Percentiles rank a stretch among this genome's conserved stretches.
phyloP scores from a whole-genome alignment of 169 alveolate species.

The Toxoplasma gondii region DNA sequence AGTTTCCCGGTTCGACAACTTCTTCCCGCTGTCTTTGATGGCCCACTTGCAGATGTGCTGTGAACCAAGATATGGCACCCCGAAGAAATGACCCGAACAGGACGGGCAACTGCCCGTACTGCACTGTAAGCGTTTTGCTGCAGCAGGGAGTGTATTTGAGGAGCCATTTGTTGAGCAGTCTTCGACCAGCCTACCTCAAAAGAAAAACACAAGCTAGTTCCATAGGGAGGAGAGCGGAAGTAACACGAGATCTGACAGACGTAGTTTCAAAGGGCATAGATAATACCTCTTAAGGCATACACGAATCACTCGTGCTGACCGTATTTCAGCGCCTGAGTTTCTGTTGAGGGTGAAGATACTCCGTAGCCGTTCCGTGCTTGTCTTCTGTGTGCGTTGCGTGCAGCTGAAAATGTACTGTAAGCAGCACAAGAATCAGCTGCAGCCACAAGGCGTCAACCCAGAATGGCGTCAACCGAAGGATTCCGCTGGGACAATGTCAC shows the following conservation, averaged over 20 bases:
- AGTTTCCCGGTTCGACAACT: not conserved
- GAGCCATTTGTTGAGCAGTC: not conserved
- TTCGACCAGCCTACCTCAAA: not conserved
- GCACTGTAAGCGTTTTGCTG: not conserved
- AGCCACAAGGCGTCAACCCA: not conserved
- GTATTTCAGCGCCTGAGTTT: no score
- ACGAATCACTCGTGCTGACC: no score
- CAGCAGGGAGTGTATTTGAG: not conserved
- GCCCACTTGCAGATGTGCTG: not conserved
- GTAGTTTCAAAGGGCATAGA: no score
- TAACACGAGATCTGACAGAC: not conserved
- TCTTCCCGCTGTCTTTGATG: not conserved
- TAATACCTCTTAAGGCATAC: no score
- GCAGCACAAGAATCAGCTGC: conserved; percentile 5
- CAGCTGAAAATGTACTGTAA: conserved; percentile 42
- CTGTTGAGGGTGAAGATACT: no score
- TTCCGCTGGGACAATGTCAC: conserved; percentile 28
- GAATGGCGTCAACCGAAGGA: conserved; percentile 17
- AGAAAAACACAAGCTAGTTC: not conserved
- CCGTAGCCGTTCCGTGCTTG: no score
- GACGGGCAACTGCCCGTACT: conserved; percentile 36
- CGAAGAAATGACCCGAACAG: conserved; percentile 21
- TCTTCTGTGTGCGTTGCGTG: not conserved
- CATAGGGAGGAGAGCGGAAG: not conserved
- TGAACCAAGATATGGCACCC: conserved; percentile 1